Percentiles rank a stretch among this genome's conserved stretches.
Evolutionary conservation across 2,329 filamentous ascomycete species (phyloP).

Genomic region (Trichoderma breve): DNA sequence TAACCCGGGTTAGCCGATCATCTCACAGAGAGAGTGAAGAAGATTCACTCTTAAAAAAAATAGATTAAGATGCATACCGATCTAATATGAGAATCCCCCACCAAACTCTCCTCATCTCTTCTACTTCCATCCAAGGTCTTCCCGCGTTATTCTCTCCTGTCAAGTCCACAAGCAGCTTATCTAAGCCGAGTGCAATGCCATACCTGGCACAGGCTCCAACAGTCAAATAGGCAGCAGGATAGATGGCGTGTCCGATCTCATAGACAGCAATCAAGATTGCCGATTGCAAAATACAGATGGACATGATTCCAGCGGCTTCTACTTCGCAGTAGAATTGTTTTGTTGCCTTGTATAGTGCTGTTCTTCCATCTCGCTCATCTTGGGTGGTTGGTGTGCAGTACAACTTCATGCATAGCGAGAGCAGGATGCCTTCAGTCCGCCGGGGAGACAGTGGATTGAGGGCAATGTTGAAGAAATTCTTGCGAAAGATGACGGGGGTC

Average conservation of each 20-base stretch:
- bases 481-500: neutral
- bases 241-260: slow-evolving; percentile 2
- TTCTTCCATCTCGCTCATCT: neutral
- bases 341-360: neutral
- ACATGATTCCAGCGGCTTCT: neutral
- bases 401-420: slow-evolving; percentile 1
- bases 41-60: neutral
- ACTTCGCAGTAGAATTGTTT: neutral
- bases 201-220: slow-evolving; percentile 1
- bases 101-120: slow-evolving; percentile 5
- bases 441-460: neutral
- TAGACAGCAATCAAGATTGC: neutral
- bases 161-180: neutral
- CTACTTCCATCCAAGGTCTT: neutral
- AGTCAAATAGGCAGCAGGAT: neutral
- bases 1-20: neutral
- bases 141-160: neutral
- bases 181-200: neutral
- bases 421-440: neutral
- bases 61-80: neutral
- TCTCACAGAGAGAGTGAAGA: neutral
- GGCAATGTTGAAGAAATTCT: neutral
- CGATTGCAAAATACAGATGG: neutral
- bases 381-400: neutral
- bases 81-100: slow-evolving; percentile 1